phyloP scores from a whole-genome alignment of 106 monocot species.

The Acorus gramineus region DNA sequence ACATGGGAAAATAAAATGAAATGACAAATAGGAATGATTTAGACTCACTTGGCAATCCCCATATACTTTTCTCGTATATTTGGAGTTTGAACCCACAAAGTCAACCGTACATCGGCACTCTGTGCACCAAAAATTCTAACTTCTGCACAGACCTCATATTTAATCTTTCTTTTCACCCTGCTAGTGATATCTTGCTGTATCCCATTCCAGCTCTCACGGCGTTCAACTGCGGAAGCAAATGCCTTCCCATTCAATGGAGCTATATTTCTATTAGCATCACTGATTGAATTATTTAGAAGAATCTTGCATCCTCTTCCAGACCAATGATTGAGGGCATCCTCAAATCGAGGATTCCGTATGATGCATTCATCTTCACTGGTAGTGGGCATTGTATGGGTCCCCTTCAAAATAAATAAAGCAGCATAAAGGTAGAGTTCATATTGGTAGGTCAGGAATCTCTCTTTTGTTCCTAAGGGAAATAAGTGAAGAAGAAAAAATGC shows the following conservation, averaged over 20 bases:
- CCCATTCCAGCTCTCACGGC: slow-evolving; percentile 55
- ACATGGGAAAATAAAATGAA: no score
- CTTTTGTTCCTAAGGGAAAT: no score
- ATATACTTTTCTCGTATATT: slow-evolving; percentile 77
- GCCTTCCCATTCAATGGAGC: slow-evolving; percentile 38
- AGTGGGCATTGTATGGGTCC: no score
- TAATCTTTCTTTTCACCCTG: slow-evolving; percentile 59
- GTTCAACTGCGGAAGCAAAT: slow-evolving; percentile 48
- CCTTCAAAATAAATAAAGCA: no score
- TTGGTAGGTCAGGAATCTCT: no score
- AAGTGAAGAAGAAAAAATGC: no score
- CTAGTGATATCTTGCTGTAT: slow-evolving; percentile 84
- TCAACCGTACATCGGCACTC: slow-evolving; percentile 40
- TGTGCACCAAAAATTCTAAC: slow-evolving; percentile 47
- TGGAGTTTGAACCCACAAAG: slow-evolving; percentile 52
- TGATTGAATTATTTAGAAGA: slow-evolving; percentile 43
- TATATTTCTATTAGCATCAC: slow-evolving; percentile 46
- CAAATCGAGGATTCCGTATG: slow-evolving; percentile 55
- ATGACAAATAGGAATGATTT: background rate
- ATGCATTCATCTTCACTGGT: slow-evolving; percentile 40
- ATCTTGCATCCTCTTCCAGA: slow-evolving; percentile 70
- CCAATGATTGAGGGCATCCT: slow-evolving; percentile 68
- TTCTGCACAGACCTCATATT: slow-evolving; percentile 57
- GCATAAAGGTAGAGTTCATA: no score
- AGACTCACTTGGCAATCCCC: slow-evolving; percentile 48